A percentile compares a stretch with the other conserved stretches of the same genome.
Evolutionary conservation across 305 asterid genomes (phyloP).

Genomic region (Striga hermonthica): DNA sequence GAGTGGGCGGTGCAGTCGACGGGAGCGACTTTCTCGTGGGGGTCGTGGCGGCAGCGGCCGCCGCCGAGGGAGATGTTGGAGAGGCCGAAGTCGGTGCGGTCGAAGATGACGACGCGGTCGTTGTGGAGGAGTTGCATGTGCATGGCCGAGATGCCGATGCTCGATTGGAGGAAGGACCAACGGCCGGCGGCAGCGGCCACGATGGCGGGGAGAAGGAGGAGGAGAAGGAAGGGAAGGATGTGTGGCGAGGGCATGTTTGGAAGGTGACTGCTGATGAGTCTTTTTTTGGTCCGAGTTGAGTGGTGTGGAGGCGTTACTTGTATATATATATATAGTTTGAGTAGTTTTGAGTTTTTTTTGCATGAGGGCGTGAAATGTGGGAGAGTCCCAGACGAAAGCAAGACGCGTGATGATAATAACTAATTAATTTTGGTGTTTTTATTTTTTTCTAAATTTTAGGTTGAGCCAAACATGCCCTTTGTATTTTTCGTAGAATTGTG

Average conservation of each 20-base stretch:
- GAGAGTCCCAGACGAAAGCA: neutral
- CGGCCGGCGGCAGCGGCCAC: conserved; percentile 5
- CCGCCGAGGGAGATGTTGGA: conserved; percentile 33
- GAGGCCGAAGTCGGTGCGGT: conserved; percentile 34
- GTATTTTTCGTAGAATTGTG: neutral
- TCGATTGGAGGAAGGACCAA: conserved; percentile 25
- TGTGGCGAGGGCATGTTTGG: neutral
- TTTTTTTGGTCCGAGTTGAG: neutral
- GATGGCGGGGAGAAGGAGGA: neutral
- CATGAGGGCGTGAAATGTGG: neutral
- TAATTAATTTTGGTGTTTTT: neutral
- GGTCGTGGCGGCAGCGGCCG: conserved; percentile 27
- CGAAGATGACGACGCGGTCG: conserved; percentile 33
- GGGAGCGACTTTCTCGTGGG: neutral
- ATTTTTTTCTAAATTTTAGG: neutral
- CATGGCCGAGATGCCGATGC: conserved; percentile 34
- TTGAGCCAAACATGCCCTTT: neutral
- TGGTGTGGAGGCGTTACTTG: neutral
- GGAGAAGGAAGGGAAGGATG: neutral
- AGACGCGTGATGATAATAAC: neutral
- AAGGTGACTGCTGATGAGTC: neutral
- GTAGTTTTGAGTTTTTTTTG: too few species aligned
- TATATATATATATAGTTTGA: neutral
- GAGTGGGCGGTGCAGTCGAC: conserved; percentile 38
- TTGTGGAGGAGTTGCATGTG: conserved; percentile 41